Percentiles rank a stretch among this genome's conserved stretches.
These are phyloP conservation scores for Solanum rostratum DNA, from an alignment of 257 asterid species.

Conservation along the genomic window DNA sequence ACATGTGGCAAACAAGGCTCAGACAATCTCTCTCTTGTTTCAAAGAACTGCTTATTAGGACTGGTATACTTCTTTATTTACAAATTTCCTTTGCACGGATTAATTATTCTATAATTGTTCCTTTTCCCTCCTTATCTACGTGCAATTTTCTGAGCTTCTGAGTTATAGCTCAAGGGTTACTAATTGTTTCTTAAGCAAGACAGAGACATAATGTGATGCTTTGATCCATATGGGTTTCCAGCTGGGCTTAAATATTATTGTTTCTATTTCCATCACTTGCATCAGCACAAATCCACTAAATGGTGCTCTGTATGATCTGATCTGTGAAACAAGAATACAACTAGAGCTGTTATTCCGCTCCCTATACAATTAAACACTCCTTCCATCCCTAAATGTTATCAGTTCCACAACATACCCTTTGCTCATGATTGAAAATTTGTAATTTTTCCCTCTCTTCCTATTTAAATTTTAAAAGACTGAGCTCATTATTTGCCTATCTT, in stretches of 20 bases:
- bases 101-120: not conserved
- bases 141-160: not conserved
- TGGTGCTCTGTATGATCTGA: not conserved
- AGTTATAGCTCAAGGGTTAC: not conserved
- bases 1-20: slow-evolving; percentile 22
- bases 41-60: slow-evolving; percentile 56
- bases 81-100: not conserved
- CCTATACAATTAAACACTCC: not conserved
- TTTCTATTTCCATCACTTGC: not conserved
- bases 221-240: not conserved
- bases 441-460: not conserved
- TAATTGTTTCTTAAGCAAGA: not conserved
- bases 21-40: slow-evolving; percentile 8
- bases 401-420: not conserved
- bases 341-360: not conserved
- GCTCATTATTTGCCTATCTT: not conserved
- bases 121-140: not conserved
- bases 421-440: not conserved
- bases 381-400: not conserved
- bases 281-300: not conserved
- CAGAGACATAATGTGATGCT: not conserved
- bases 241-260: not conserved
- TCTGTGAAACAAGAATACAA: not conserved
- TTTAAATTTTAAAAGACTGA: not conserved
- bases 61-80: slow-evolving; percentile 40